Evolutionary conservation across 2,329 filamentous ascomycete genomes (phyloP), one percentile per base, ranked within the genome.

Genomic region (Phialocephala subalpina): DNA sequence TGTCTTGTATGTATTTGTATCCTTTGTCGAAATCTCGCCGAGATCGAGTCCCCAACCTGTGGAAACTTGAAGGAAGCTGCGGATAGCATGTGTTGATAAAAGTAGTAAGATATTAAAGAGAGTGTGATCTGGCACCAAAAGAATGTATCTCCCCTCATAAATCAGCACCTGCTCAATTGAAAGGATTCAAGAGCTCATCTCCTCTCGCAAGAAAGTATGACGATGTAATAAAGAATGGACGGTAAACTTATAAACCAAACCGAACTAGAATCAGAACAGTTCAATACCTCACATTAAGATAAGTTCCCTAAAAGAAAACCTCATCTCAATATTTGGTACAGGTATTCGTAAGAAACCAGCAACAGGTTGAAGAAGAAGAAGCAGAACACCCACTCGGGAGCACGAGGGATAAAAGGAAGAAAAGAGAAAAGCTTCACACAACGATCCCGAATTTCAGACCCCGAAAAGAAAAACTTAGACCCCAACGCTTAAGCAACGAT

Each of bases 41-140:
- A 16, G n/a, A 29, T 57, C 55, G 35, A 57, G 55, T 25, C 20
- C 36, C 38, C 59, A 56, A 42, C 53, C 63, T 27, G 56, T 62
- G 38, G 42, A 49, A 64, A 67, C 35, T 22, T 33, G n/a, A 42
- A 22, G 29, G n/a, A 45, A 53, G 45, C 12, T 61, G 29, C 38
- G 45, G 56, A 65, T 59, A 60, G 55, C 59, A 67, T 65, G 55
- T 64, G 59, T 27, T 33, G 25, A 55, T 14, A 8, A 58, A 29
- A 38, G 58, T 27, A 25, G 2, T 25, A 27, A 42, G 27, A 6
- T 18, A 64, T 64, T 58, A 61, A 63, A 52, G 64, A 60, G 33
- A 22, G 56, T 65, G 60, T 62, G 57, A 65, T 58, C 56, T 62
- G 18, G 60, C 66, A 67, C 66, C 60, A 60, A 60, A 67, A 60